Base-by-base conservation (phyloP, 108 stramenopile genomes). In the Skeletonema grethae region DNA sequence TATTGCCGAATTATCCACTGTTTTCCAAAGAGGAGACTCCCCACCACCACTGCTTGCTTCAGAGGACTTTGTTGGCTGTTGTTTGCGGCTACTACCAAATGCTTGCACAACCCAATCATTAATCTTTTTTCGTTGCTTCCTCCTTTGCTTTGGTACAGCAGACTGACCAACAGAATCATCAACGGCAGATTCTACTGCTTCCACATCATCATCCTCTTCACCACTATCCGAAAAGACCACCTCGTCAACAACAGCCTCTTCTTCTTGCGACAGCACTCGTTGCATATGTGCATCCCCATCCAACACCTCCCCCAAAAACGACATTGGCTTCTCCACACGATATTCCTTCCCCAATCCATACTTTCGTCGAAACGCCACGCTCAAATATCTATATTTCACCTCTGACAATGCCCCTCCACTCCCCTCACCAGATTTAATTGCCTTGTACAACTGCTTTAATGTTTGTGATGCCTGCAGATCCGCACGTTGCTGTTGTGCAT, bases 361-460 rank as follows among this genome's bases (percentile, higher is more conserved):
- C 30, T 85, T 70, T 61, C 76, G 69, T 68, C 87, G 74, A 69
- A 93, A 93, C 0, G n/a, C 74, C 25, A 67, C 41, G 61, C 84
- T 86, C 46, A 93, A 63, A 66, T 89, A 81, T 12, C 72, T 69
- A 69, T 88, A 93, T 63, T 64, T 87, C 7, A 86, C 87, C 35
- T 87, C 79, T 1, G 57, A 70, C 4, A 87, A 67, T n/a, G 41
- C 41, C 76, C 77, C 78, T 10, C 86, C 86, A 73, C 88, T 61
- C 45, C 57, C 45, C 18, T 32, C 29, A 28, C 32, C 61, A 12
- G 38, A 22, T 45, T 66, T 71, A 31, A 67, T 75, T 7, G 67
- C 61, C 65, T 56, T 58, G 50, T 50, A 75, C 22, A 79, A 46
- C 34, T 70, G 75, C 39, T 71, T 57, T 55, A 94, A 57, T 64